These are phyloP conservation scores for Globisporangium apiculatum DNA, from an alignment of 352 stramenopile species.

Conservation along the genomic window DNA sequence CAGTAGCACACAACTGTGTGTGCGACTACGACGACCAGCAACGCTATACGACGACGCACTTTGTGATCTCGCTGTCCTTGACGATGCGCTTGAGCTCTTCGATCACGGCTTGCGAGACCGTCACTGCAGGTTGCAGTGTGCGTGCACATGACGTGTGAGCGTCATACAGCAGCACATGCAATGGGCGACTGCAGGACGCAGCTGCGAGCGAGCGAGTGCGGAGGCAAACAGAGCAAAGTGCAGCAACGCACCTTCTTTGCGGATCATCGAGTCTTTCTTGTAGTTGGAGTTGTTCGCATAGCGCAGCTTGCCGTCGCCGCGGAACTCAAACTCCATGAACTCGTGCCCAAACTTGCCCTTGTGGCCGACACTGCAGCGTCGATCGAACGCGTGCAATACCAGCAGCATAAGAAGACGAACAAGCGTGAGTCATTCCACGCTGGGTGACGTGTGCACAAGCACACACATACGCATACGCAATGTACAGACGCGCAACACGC, in stretches of 20 bases:
- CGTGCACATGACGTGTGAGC: no score
- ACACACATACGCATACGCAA: background rate
- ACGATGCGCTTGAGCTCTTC: constrained; percentile 94
- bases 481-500: constrained; percentile 11
- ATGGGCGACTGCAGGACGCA: no score
- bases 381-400: background rate
- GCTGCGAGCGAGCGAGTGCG: no score
- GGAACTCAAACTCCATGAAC: constrained; percentile 98
- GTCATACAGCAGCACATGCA: background rate
- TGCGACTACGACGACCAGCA: no score
- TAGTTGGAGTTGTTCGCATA: constrained; percentile 99
- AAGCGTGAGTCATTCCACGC: background rate
- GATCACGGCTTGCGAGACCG: constrained; percentile 87
- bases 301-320: constrained; percentile 84
- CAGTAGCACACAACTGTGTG: no score
- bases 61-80: constrained; percentile 86
- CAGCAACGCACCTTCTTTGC: constrained; percentile 87
- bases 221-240: no score
- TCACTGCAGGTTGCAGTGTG: constrained; percentile 46
- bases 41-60: constrained; percentile 32
- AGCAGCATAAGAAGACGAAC: background rate
- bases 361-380: constrained; percentile 84
- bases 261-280: constrained; percentile 96
- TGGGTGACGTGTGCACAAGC: no score
- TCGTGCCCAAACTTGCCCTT: constrained; percentile 95